phyloP scores from a whole-genome alignment of 257 asterid genomes.

The Lycium barbarum region DNA sequence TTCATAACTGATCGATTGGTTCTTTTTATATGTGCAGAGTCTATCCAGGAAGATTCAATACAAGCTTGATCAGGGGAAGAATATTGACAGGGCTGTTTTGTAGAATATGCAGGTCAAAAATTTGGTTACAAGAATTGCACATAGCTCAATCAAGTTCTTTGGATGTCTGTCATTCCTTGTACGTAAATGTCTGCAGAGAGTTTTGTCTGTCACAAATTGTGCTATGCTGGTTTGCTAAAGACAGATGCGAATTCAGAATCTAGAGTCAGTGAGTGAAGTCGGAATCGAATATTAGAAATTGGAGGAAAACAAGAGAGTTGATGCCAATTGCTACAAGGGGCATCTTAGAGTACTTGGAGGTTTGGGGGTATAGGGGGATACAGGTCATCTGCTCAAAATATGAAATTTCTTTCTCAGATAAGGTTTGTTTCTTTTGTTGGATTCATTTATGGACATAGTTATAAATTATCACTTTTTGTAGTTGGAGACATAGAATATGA shows the following conservation, averaged over 20 bases:
- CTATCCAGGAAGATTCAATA: constrained; percentile 36
- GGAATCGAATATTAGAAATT: background rate
- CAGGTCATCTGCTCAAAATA: constrained; percentile 1
- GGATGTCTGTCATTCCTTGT: constrained; percentile 44
- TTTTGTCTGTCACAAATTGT: constrained; percentile 35
- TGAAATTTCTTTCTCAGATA: constrained; percentile 32
- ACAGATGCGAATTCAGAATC: constrained; percentile 40
- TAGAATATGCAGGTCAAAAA: constrained; percentile 43
- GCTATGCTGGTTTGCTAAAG: constrained; percentile 46
- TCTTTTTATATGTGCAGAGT: constrained; percentile 47
- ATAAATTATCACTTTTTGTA: constrained; percentile 21
- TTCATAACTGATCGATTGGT: constrained; percentile 22
- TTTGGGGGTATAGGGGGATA: constrained; percentile 18
- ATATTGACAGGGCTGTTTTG: constrained; percentile 42
- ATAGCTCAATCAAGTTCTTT: constrained; percentile 53
- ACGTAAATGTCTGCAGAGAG: constrained; percentile 48
- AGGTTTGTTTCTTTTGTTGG: constrained; percentile 32
- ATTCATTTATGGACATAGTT: constrained; percentile 30
- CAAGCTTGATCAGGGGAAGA: constrained; percentile 43
- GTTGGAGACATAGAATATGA: constrained; percentile 28
- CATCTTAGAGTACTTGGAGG: constrained; percentile 13
- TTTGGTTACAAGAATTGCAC: constrained; percentile 37
- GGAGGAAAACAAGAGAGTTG: constrained; percentile 9
- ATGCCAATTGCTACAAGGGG: constrained; percentile 1
- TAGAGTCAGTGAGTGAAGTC: constrained; percentile 27